Evolutionary conservation across 768 basidiomycete genomes (phyloP).

Genomic region (Pleurotus platypus): DNA sequence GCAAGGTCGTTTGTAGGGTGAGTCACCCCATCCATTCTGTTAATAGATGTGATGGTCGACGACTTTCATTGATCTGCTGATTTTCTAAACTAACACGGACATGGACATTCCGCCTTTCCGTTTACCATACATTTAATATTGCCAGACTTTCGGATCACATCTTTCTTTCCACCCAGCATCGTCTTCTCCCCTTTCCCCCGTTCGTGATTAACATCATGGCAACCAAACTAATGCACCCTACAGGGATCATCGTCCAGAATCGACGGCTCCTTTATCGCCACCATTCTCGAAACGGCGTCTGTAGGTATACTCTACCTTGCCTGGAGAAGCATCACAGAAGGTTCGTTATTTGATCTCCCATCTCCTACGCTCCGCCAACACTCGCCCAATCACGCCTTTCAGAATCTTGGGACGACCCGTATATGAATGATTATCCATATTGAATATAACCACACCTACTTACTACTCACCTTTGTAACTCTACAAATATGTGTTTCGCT

Average conservation of each 20-base stretch:
- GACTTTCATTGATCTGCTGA: too few relatives aligned
- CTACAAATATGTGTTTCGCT: too few relatives aligned
- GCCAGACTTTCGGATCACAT: too few relatives aligned
- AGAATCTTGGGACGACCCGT: background rate
- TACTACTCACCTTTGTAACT: too few relatives aligned
- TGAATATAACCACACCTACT: too few relatives aligned
- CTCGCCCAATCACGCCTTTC: constrained; percentile 11
- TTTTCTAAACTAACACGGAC: too few relatives aligned
- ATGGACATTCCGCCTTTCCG: too few relatives aligned
- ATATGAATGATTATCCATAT: background rate
- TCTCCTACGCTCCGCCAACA: constrained; percentile 7
- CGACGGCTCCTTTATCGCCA: constrained; percentile 87
- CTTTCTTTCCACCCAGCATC: too few relatives aligned
- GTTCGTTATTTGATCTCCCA: constrained; percentile 31
- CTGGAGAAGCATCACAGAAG: constrained; percentile 92
- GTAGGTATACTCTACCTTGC: constrained; percentile 67
- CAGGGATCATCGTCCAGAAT: constrained; percentile 64
- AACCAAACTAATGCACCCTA: background rate
- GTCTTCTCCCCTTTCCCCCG: too few relatives aligned
- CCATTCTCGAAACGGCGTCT: constrained; percentile 74
- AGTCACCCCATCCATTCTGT: constrained; percentile 10
- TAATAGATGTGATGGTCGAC: too few relatives aligned
- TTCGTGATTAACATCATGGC: too few relatives aligned
- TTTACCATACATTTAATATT: too few relatives aligned
- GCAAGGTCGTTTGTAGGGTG: constrained; percentile 69